Evolutionary conservation across 352 stramenopile species (phyloP).

Genomic region (Phytopythium helicoides): DNA sequence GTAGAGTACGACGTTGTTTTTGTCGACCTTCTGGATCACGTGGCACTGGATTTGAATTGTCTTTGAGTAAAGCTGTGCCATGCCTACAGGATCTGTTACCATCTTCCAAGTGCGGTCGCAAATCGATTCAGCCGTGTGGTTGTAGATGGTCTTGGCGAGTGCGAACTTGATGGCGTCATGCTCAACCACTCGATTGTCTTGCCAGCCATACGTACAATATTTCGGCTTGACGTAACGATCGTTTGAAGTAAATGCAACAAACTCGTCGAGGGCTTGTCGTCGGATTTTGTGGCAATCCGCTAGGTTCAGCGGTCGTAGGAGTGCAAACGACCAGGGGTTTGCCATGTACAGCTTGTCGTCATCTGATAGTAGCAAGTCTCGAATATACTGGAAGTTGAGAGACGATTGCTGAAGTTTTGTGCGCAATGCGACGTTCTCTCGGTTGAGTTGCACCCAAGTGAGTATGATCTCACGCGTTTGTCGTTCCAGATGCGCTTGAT

Average conservation of each 20-base stretch:
- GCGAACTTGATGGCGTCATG: slow-evolving; percentile 3
- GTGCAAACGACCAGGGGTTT: slow-evolving; percentile 1
- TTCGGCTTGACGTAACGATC: neutral
- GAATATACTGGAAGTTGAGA: neutral
- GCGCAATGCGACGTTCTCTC: slow-evolving; percentile 1
- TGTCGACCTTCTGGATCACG: slow-evolving; percentile 6
- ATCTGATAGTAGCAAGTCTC: neutral
- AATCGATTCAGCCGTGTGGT: slow-evolving; percentile 2
- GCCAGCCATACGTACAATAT: neutral
- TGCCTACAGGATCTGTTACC: neutral
- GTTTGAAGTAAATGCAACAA: neutral
- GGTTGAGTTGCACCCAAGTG: neutral
- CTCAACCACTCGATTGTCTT: slow-evolving; percentile 1
- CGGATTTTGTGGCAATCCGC: slow-evolving; percentile 1
- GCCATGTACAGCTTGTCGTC: slow-evolving; percentile 5
- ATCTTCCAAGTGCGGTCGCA: slow-evolving; percentile 4
- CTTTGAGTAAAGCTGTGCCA: slow-evolving; percentile 1
- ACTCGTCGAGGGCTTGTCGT: neutral
- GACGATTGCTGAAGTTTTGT: neutral
- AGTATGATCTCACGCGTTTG: neutral
- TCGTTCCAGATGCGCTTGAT: neutral
- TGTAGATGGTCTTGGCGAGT: slow-evolving; percentile 4
- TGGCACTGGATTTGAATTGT: slow-evolving; percentile 4
- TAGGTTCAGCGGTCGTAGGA: neutral
- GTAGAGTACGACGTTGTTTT: slow-evolving; percentile 6